Evolutionary conservation across 176 grass and related monocot species (phyloP).

Genomic region (Phragmites australis): DNA sequence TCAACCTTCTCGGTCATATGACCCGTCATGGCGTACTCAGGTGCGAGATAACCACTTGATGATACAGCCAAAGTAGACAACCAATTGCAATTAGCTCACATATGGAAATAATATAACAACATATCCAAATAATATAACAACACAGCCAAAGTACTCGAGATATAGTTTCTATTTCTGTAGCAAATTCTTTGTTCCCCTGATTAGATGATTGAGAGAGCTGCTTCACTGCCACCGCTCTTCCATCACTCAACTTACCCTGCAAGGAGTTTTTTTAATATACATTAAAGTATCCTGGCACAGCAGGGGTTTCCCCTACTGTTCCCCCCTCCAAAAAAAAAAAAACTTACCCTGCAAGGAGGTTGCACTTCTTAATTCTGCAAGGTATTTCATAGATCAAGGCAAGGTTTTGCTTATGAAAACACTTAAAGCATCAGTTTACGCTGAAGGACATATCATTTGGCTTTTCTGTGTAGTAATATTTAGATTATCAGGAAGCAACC

Average conservation of each 20-base stretch:
- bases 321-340: too few species aligned
- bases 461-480: background rate
- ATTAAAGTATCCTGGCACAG: too few species aligned
- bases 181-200: constrained; percentile 78
- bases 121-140: background rate
- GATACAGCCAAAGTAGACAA: background rate
- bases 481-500: background rate
- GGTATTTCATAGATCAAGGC: background rate
- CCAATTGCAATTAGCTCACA: background rate
- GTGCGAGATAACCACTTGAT: constrained; percentile 78
- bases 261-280: too few species aligned
- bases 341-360: constrained; percentile 63
- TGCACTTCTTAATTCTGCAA: background rate
- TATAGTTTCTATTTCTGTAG: constrained; percentile 80
- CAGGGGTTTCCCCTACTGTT: too few species aligned
- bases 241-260: constrained; percentile 77
- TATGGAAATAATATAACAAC: background rate
- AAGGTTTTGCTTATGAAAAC: background rate
- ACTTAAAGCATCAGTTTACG: constrained; percentile 6
- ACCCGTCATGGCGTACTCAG: constrained; percentile 87
- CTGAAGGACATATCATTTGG: background rate
- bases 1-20: constrained; percentile 84
- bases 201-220: constrained; percentile 66
- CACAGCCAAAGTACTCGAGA: too few species aligned
- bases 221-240: constrained; percentile 78